Evolutionary conservation across 139 green algal genomes (phyloP), one percentile per base, ranked within the genome.

Genomic region (Chlamydomonas incerta): DNA sequence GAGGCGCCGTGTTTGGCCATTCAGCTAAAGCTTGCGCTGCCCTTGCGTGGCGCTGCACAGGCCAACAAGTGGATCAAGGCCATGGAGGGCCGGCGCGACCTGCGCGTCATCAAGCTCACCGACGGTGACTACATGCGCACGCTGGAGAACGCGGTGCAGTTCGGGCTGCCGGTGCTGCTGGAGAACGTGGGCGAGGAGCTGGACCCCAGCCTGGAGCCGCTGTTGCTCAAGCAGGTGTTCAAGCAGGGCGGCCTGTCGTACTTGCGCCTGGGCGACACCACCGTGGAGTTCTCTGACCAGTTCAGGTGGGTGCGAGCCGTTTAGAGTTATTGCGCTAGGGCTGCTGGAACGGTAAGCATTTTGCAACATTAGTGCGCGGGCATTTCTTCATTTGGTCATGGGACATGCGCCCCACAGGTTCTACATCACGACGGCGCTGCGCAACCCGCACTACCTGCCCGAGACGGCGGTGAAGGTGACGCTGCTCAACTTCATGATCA

Each of bases 341-440:
- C n/a, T n/a, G n/a, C n/a, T n/a, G n/a, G n/a, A n/a, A n/a, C n/a
- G n/a, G n/a, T n/a, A n/a, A n/a, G n/a, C n/a, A n/a, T n/a, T 50
- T 50, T 50, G 41, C 41, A 50, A 50, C 41, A n/a, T n/a, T n/a
- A n/a, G n/a, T n/a, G n/a, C n/a, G n/a, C n/a, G n/a, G n/a, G n/a
- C n/a, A n/a, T n/a, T n/a, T n/a, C n/a, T n/a, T n/a, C n/a, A n/a
- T n/a, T n/a, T n/a, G n/a, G n/a, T n/a, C n/a, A n/a, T n/a, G n/a
- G n/a, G 41, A 5, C 41, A 8, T 8, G 8, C 41, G 8, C 41
- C 41, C 6, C 8, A 50, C 83, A 87, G 87, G 46, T 96, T 98
- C 90, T 98, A 97, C 93, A 96, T 98, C 84, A 98, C 95, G 35
- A 97, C 95, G 3, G 94, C 96, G 70, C 87, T 97, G 47, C 93